Percentiles rank a stretch among this genome's conserved stretches.
Evolutionary conservation across 495 filamentous ascomycete species (phyloP).

Genomic region (Friedmanniomyces simplex): DNA sequence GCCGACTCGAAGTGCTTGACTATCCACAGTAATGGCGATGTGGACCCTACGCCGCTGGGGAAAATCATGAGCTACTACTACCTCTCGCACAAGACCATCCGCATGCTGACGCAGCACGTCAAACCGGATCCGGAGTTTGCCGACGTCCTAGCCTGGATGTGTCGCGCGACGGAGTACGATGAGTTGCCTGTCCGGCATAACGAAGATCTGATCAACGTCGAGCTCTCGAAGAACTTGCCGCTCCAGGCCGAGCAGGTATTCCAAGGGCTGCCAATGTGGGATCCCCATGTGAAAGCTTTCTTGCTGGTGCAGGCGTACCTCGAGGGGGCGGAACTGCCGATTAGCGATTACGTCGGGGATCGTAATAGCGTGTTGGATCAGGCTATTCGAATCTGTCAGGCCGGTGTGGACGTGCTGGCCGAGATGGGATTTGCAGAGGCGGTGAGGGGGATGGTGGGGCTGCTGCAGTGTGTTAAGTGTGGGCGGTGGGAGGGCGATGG

Average conservation of each 20-base stretch:
- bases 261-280: constrained; percentile 77
- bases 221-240: constrained; percentile 72
- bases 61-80: constrained; percentile 99
- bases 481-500: constrained; percentile 83
- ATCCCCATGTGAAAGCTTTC: constrained; percentile 96
- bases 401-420: constrained; percentile 86
- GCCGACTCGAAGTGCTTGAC: constrained; percentile 72
- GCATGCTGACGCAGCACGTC: constrained; percentile 64
- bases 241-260: constrained; percentile 52
- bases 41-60: constrained; percentile 79
- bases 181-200: constrained; percentile 98
- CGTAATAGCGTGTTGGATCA: constrained; percentile 77
- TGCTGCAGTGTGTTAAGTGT: constrained; percentile 85
- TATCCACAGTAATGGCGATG: constrained; percentile 74
- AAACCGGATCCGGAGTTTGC: constrained; percentile 68
- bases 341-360: constrained; percentile 95
- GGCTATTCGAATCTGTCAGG: constrained; percentile 87
- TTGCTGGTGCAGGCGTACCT: constrained; percentile 90
- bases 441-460: constrained; percentile 64
- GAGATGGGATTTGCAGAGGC: constrained; percentile 73
- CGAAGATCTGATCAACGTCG: constrained; percentile 94
- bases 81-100: constrained; percentile 89
- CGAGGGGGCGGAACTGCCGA: constrained; percentile 81
- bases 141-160: constrained; percentile 91
- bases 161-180: constrained; percentile 85